Evolutionary conservation across 176 grass and related monocot genomes (phyloP).

Genomic region (Lolium perenne): DNA sequence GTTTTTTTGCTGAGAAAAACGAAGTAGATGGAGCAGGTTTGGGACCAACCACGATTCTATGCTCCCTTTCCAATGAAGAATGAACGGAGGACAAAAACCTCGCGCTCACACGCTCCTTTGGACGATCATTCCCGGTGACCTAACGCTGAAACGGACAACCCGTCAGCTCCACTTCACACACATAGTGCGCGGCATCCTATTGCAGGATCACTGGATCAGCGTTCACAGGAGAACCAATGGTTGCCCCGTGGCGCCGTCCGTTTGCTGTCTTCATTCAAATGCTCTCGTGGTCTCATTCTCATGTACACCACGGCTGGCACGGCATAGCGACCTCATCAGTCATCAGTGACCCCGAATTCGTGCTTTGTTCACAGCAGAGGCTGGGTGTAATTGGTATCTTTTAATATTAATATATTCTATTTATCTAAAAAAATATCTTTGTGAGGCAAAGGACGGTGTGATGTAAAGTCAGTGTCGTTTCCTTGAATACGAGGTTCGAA

Average conservation of each 20-base stretch:
- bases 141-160: slow-evolving; percentile 47
- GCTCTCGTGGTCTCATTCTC: neutral
- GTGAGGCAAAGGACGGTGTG: too few species aligned
- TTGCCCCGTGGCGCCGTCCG: neutral
- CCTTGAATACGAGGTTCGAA: too few species aligned
- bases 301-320: neutral
- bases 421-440: too few species aligned
- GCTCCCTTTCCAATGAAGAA: slow-evolving; percentile 11
- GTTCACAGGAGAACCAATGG: neutral
- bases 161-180: slow-evolving; percentile 26
- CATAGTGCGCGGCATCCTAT: neutral
- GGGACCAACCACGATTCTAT: neutral
- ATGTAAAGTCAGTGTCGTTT: too few species aligned
- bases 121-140: slow-evolving; percentile 27
- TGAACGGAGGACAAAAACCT: slow-evolving; percentile 40
- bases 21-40: neutral
- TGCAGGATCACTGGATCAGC: neutral
- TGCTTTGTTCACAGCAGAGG: too few species aligned
- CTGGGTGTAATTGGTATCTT: too few species aligned
- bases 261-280: neutral
- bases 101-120: slow-evolving; percentile 44
- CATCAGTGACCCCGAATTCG: too few species aligned
- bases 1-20: neutral
- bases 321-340: too few species aligned
- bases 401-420: too few species aligned